A percentile compares a stretch with the other conserved stretches of the same genome.
Evolutionary conservation across 352 stramenopile genomes (phyloP).

Genomic region (Phytophthora fragariaefolia): DNA sequence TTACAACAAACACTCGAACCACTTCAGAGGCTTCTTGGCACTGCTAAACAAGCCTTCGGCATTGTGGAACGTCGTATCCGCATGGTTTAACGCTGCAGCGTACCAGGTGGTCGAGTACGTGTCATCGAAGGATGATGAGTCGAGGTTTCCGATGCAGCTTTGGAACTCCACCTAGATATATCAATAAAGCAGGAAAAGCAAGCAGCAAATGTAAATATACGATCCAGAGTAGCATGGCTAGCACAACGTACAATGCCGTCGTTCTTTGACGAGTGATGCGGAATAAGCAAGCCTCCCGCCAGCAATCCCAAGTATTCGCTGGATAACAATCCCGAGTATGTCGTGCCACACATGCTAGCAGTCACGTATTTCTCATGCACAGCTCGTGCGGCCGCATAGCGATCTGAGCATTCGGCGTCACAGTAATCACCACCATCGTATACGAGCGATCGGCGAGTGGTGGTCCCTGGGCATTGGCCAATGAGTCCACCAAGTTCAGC

Average conservation of each 20-base stretch:
- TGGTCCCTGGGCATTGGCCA: slow-evolving; percentile 51
- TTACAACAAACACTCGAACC: slow-evolving; percentile 54
- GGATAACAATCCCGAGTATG: slow-evolving; percentile 50
- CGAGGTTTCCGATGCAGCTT: slow-evolving; percentile 56
- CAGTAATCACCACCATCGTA: slow-evolving; percentile 51
- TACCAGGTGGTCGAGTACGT: slow-evolving; percentile 57
- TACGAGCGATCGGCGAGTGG: slow-evolving; percentile 39
- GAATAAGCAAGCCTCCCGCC: slow-evolving; percentile 45
- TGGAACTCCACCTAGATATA: slow-evolving; percentile 59
- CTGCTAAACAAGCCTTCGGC: slow-evolving; percentile 58
- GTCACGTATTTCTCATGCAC: slow-evolving; percentile 47
- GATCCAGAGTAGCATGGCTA: background rate
- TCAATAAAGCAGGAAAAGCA: background rate
- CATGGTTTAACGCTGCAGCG: slow-evolving; percentile 58
- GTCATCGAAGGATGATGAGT: slow-evolving; percentile 40
- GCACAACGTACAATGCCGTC: slow-evolving; percentile 57
- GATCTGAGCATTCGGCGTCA: slow-evolving; percentile 23
- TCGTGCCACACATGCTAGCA: slow-evolving; percentile 50
- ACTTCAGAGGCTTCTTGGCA: slow-evolving; percentile 64
- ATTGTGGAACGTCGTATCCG: slow-evolving; percentile 68
- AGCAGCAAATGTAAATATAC: background rate
- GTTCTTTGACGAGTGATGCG: slow-evolving; percentile 57
- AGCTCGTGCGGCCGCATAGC: slow-evolving; percentile 43
- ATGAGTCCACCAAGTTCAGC: slow-evolving; percentile 38
- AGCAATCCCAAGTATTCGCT: slow-evolving; percentile 44